phyloP scores from a whole-genome alignment of 257 asterid species.

The Gentiana macrophylla region DNA sequence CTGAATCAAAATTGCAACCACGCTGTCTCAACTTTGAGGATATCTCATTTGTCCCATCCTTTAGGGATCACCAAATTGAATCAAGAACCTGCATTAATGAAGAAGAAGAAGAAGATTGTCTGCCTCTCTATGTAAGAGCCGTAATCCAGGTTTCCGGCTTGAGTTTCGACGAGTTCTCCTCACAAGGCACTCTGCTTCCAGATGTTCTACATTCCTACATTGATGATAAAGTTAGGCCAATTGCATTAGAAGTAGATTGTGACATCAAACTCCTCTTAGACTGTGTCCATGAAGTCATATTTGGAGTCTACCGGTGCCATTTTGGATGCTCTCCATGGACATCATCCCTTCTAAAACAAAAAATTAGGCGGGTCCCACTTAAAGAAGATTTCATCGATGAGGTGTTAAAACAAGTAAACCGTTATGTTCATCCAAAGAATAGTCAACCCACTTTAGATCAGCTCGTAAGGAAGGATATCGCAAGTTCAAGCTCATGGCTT shows the following conservation, averaged over 20 bases:
- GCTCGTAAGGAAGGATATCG: conserved; percentile 30
- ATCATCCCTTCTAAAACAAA: conserved; percentile 18
- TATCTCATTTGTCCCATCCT: conserved; percentile 21
- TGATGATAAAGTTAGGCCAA: conserved; percentile 25
- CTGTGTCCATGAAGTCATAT: conserved; percentile 33
- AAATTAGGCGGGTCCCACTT: conserved; percentile 15
- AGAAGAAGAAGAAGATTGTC: conserved; percentile 26
- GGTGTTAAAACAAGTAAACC: conserved; percentile 43
- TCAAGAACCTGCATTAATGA: conserved; percentile 21
- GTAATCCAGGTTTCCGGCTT: conserved; percentile 37
- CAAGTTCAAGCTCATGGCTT: conserved; percentile 45
- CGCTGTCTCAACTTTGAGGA: conserved; percentile 47
- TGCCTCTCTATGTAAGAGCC: conserved; percentile 36
- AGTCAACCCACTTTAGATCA: conserved; percentile 39
- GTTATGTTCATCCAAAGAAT: conserved; percentile 30
- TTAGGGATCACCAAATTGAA: conserved; percentile 11
- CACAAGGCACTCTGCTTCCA: conserved; percentile 16
- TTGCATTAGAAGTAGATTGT: conserved; percentile 17
- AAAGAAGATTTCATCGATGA: conserved; percentile 39
- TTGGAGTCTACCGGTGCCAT: conserved; percentile 11
- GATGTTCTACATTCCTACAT: conserved; percentile 33
- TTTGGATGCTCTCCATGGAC: no score
- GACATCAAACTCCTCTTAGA: conserved; percentile 46
- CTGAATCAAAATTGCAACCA: conserved; percentile 27
- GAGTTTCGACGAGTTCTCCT: conserved; percentile 34